Evolutionary conservation across 2,329 filamentous ascomycete species (phyloP), one percentile per base, ranked within the genome.

Genomic region (Phialemoniopsis sp.): DNA sequence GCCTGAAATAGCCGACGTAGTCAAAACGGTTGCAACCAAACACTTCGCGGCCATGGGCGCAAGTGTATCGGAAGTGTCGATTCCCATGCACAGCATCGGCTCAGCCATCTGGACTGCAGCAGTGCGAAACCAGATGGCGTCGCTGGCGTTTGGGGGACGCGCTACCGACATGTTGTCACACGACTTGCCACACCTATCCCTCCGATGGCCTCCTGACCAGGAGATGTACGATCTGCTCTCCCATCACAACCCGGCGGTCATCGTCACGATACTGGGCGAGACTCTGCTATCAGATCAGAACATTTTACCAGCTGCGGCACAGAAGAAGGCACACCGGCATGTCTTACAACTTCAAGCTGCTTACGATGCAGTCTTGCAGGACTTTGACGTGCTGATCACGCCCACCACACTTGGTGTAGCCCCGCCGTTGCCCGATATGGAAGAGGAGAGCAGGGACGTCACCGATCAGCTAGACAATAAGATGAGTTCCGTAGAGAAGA

Each of bases 31-130:
- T n/a, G n/a, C n/a, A n/a, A n/a, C n/a, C n/a, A n/a, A n/a, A n/a
- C n/a, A n/a, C n/a, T n/a, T n/a, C n/a, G n/a, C n/a, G n/a, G 29
- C 37, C n/a, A 9, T 36, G 17, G 34, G 34, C 15, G 34, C 34
- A 6, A 13, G 8, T n/a, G 18, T 36, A 8, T n/a, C 28, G 19
- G 34, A 36, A 15, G 34, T 36, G n/a, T 13, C 9, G 13, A 19
- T 36, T 29, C 34, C 34, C 8, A 9, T 36, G 10, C 34, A 36
- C 14, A 13, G 12, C 7, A 26, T 13, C 8, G 34, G 34, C 7
- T 26, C 34, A 7, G 8, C 16, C 8, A 36, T 36, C 8, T 36
- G 34, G 34, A 36, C 34, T 8, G 19, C 19, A 6, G 18, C 17
- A 15, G 14, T 13, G 7, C 34, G 34, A 8, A 10, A 13, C 12